Evolutionary conservation across 129 eudicot species (phyloP).

Genomic region (Chrysanthemum makinoi): DNA sequence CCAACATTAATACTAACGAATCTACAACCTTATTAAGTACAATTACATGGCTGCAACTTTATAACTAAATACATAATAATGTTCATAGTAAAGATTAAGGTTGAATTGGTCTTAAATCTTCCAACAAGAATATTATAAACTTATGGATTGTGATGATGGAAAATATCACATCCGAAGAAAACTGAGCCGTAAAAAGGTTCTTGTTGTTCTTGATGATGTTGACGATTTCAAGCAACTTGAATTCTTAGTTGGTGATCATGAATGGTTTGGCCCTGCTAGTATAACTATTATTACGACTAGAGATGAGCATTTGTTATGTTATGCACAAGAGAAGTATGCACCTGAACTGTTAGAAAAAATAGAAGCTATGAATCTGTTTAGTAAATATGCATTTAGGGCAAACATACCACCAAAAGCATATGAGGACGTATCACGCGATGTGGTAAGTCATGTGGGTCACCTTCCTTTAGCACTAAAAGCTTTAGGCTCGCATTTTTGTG

Average conservation of each 20-base stretch:
- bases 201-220: no score
- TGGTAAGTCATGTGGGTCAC: not conserved
- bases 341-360: not conserved
- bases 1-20: no score
- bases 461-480: not conserved
- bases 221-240: no score
- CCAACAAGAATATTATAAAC: no score
- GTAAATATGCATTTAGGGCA: not conserved
- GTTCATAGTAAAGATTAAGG: no score
- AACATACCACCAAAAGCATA: not conserved
- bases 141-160: no score
- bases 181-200: no score
- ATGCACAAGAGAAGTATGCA: not conserved
- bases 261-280: not conserved
- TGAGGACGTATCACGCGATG: not conserved
- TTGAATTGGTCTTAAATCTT: no score
- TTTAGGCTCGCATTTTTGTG: not conserved
- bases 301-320: not conserved
- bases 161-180: no score
- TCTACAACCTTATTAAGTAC: no score
- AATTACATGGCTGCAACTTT: no score
- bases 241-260: not conserved
- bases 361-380: not conserved
- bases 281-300: not conserved
- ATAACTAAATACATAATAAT: no score